These are phyloP conservation scores for Amanita jacksonii DNA, from an alignment of 768 basidiomycete species.

Conservation along the genomic window DNA sequence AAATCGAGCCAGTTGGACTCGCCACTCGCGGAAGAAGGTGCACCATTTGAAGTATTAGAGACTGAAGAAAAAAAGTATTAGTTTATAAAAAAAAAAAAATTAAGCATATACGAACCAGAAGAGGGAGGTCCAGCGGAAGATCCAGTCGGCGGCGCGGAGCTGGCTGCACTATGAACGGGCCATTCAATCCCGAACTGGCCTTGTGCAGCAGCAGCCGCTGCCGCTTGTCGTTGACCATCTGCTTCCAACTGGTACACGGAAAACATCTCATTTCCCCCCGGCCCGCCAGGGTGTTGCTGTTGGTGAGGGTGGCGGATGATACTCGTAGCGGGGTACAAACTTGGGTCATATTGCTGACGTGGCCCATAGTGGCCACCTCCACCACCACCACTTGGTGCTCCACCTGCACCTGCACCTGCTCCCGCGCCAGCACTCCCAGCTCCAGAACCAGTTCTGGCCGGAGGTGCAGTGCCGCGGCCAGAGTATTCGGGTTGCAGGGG, in stretches of 20 bases:
- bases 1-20: slow-evolving; percentile 23
- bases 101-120: slow-evolving; percentile 11
- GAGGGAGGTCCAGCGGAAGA: slow-evolving; percentile 9
- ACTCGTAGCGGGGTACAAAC: background rate
- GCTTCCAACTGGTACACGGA: slow-evolving; percentile 19
- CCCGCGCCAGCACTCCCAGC: too few relatives aligned
- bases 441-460: slow-evolving; percentile 10
- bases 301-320: slow-evolving; percentile 9
- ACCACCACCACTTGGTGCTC: slow-evolving; percentile 11
- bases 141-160: background rate
- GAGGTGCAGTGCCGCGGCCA: slow-evolving; percentile 7
- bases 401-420: background rate
- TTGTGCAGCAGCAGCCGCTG: slow-evolving; percentile 3
- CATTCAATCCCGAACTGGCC: slow-evolving; percentile 22
- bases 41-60: slow-evolving; percentile 4
- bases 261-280: slow-evolving; percentile 11
- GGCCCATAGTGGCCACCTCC: slow-evolving; percentile 9
- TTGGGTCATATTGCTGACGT: slow-evolving; percentile 1
- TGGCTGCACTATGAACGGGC: slow-evolving; percentile 21
- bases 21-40: slow-evolving; percentile 7
- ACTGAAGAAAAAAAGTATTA: background rate
- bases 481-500: slow-evolving; percentile 23
- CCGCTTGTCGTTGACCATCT: slow-evolving; percentile 15
- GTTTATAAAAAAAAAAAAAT: background rate
- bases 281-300: background rate